Evolutionary conservation across 768 basidiomycete genomes (phyloP).

Genomic region (Leccinum ochraceum): DNA sequence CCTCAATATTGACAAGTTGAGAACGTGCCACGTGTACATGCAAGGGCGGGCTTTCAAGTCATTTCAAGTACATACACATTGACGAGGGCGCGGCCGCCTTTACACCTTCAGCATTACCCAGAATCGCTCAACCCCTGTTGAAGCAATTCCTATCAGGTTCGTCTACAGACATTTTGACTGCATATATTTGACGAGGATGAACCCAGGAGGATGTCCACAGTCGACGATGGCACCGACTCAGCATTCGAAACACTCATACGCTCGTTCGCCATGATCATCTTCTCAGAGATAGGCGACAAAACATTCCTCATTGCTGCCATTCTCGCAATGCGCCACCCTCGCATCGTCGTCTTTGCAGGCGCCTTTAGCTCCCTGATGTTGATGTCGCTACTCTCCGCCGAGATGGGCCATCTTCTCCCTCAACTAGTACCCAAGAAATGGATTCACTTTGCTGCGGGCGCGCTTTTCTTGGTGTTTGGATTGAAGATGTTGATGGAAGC

Average conservation of each 20-base stretch:
- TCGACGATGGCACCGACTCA: slow-evolving; percentile 14
- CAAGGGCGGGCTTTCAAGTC: not conserved
- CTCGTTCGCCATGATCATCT: slow-evolving; percentile 88
- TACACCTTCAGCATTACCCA: not conserved
- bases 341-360: slow-evolving; percentile 82
- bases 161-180: not conserved
- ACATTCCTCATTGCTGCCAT: slow-evolving; percentile 89
- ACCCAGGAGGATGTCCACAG: slow-evolving; percentile 21
- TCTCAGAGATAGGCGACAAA: slow-evolving; percentile 96
- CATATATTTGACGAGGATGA: slow-evolving; percentile 2
- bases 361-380: slow-evolving; percentile 85
- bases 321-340: slow-evolving; percentile 90
- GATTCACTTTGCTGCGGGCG: slow-evolving; percentile 73
- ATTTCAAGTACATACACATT: not conserved
- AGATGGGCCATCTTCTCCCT: slow-evolving; percentile 89
- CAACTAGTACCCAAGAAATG: slow-evolving; percentile 70
- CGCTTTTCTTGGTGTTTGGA: slow-evolving; percentile 90
- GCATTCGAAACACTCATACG: slow-evolving; percentile 58
- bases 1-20: not conserved
- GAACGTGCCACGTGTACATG: not conserved
- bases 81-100: not conserved
- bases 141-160: slow-evolving; percentile 7
- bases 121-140: not conserved
- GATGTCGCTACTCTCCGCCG: slow-evolving; percentile 94
- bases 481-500: slow-evolving; percentile 88